phyloP scores from a whole-genome alignment of 305 asterid genomes.

The Fraxinus paxiana region DNA sequence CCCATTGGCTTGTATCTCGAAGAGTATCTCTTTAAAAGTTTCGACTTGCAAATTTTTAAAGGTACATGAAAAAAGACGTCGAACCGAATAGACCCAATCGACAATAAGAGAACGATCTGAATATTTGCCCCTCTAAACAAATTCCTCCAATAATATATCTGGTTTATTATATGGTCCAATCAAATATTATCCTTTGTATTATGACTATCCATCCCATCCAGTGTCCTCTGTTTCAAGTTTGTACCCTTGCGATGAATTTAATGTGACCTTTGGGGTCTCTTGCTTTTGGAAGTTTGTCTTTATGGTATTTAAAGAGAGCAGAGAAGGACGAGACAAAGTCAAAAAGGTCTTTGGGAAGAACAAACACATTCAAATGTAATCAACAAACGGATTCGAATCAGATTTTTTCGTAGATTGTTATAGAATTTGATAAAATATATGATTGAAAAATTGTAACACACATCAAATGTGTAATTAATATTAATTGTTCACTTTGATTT shows the following conservation, averaged over 20 bases:
- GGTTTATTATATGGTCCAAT: neutral
- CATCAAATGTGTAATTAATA: too few relatives aligned
- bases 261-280: neutral
- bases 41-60: neutral
- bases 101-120: neutral
- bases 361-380: neutral
- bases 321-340: neutral
- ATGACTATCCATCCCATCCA: neutral
- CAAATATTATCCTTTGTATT: too few relatives aligned
- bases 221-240: neutral
- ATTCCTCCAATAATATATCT: neutral
- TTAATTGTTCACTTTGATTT: too few relatives aligned
- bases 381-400: too few relatives aligned
- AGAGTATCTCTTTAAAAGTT: neutral
- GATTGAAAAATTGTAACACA: too few relatives aligned
- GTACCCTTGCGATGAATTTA: neutral
- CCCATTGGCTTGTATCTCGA: neutral
- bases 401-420: too few relatives aligned
- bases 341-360: neutral
- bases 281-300: neutral
- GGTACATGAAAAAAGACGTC: neutral
- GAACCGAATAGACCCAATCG: neutral
- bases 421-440: too few relatives aligned
- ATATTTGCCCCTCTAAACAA: neutral
- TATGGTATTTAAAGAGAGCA: neutral